Base-by-base conservation (phyloP, 2,329 filamentous ascomycete genomes). In the Amauroascus niger region DNA sequence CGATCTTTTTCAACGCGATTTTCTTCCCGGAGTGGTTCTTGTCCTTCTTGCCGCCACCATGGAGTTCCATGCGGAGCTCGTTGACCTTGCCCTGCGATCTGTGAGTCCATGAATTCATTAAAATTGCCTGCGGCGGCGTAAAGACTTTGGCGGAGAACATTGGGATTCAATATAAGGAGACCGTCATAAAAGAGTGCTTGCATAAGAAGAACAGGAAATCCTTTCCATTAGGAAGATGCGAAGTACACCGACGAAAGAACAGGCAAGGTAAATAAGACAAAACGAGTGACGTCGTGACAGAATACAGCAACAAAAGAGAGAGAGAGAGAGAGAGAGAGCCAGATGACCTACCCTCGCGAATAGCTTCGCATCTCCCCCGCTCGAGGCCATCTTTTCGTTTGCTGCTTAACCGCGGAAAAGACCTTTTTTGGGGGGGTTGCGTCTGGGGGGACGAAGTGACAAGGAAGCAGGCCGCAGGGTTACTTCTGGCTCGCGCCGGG, bases 1-100 rank as follows among this genome's bases (percentile, higher is more conserved):
- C 93, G 62, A 98, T 97, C 79, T 96, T 96, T 80, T 98, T 98
- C 59, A 98, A 79, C 9, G 93, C 90, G 67, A 96, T 94, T 80
- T 97, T 97, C 79, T 97, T 98, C 61, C 83, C 82, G 43, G 85
- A 80, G 73, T 88, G 86, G 74, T 94, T 95, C 80, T 96, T 97
- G 76, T 98, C 93, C 76, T 97, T 98, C 78, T 95, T 96, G 61
- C 87, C 86, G 68, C 89, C 89, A 71, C 84, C 88, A 72, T 89
- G 90, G 68, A 98, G 81, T 77, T 98, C 93, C 69, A 87, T 82
- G 70, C 93, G 88, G 67, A 98, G 79, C 80, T 98, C 93, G 58
- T 91, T 90, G 61, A 97, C 93, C 80, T 98, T 98, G 79, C 93
- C 93, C 93, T 98, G 87, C 76, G 73, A 64, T 61, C 62, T 62